A percentile compares a stretch with the other conserved stretches of the same genome.
These are phyloP conservation scores for Picea sitchensis DNA, from an alignment of 75 land plant species.

Conservation along the genomic window DNA sequence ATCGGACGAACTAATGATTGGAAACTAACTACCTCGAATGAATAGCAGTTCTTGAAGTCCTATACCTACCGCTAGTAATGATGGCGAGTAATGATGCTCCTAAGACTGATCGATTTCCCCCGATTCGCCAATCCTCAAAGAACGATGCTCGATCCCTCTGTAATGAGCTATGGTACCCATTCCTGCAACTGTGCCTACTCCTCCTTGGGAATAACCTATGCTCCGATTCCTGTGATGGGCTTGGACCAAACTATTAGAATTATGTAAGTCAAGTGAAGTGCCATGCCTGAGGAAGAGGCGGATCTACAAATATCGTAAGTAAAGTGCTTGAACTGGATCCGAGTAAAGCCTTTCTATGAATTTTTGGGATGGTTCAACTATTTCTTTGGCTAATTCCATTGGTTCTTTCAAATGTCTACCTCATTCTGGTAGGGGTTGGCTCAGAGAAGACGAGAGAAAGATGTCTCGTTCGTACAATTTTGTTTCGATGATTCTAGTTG, in stretches of 20 bases:
- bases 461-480: not conserved
- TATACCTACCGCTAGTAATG: too few species aligned
- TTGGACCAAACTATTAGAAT: not conserved
- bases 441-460: not conserved
- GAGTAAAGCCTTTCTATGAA: not conserved
- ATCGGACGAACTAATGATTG: too few species aligned
- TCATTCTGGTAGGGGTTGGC: not conserved
- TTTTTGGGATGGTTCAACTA: slow-evolving; percentile 1
- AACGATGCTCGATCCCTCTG: too few species aligned
- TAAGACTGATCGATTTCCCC: too few species aligned
- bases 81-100: too few species aligned
- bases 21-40: too few species aligned
- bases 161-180: too few species aligned
- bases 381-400: slow-evolving; percentile 1
- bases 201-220: too few species aligned
- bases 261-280: slow-evolving; percentile 2
- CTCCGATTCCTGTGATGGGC: not conserved
- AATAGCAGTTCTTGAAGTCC: too few species aligned
- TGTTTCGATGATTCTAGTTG: not conserved
- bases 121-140: too few species aligned
- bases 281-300: too few species aligned
- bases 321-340: not conserved
- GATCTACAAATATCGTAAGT: not conserved
- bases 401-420: not conserved
- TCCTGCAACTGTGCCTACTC: too few species aligned